phyloP scores from a whole-genome alignment of 2,329 filamentous ascomycete genomes.

The Lachnellula suecica region DNA sequence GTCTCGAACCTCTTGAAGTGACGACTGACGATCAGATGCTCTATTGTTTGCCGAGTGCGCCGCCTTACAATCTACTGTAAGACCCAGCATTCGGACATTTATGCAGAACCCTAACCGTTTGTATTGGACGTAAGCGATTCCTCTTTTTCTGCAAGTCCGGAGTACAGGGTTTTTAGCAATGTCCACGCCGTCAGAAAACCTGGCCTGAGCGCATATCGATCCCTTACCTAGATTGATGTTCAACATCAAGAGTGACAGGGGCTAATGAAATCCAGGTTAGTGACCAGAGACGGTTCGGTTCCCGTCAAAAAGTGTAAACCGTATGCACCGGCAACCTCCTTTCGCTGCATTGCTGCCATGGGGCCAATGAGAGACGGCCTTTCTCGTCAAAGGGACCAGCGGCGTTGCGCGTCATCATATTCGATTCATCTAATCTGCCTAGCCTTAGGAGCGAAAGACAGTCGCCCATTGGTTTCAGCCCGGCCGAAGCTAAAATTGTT shows the following conservation, averaged over 20 bases:
- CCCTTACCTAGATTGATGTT: conserved; percentile 1
- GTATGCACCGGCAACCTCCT: too few relatives aligned
- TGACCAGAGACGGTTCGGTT: not conserved
- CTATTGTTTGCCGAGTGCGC: not conserved
- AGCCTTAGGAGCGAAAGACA: not conserved
- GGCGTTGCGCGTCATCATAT: conserved; percentile 9
- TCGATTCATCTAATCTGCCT: conserved; percentile 3
- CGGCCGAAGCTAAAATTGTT: conserved; percentile 18
- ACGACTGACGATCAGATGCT: not conserved
- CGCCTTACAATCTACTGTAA: conserved; percentile 9
- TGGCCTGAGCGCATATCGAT: conserved; percentile 15
- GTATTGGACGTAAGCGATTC: conserved; percentile 8
- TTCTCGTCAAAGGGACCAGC: not conserved
- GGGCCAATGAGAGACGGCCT: not conserved
- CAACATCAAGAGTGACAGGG: conserved; percentile 8
- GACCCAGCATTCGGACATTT: conserved; percentile 22
- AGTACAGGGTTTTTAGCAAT: conserved; percentile 9
- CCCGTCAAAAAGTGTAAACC: not conserved
- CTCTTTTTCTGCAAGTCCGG: conserved; percentile 9
- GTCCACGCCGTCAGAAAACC: conserved; percentile 10
- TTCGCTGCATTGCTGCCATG: not conserved
- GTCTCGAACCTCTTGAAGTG: not conserved
- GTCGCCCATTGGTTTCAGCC: conserved; percentile 6
- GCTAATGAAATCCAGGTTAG: not conserved
- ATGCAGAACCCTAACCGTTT: conserved; percentile 5